Evolutionary conservation across 108 stramenopile genomes (phyloP).

Genomic region (Parietichytrium sp.): DNA sequence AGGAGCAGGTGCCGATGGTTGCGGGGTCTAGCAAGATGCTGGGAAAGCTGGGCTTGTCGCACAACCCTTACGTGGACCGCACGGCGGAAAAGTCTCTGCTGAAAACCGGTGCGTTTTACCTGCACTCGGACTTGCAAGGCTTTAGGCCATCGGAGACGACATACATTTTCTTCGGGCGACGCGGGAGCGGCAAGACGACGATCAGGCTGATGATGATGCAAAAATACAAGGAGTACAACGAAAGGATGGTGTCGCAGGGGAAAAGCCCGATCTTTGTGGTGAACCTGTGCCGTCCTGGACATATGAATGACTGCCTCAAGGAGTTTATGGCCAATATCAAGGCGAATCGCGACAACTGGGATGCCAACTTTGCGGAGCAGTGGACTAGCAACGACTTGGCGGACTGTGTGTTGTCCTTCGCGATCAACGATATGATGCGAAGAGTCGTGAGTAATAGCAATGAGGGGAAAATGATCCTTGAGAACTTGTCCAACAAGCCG

Average conservation of each 20-base stretch:
- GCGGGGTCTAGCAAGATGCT: slow-evolving; percentile 38
- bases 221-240: slow-evolving; percentile 35
- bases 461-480: slow-evolving; percentile 11
- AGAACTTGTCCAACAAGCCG: background rate
- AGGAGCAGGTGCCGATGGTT: too few species aligned
- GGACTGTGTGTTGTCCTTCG: slow-evolving; percentile 33
- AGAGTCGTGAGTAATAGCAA: background rate
- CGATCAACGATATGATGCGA: slow-evolving; percentile 39
- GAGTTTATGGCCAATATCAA: background rate
- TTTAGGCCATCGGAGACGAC: slow-evolving; percentile 33
- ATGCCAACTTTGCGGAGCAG: slow-evolving; percentile 27
- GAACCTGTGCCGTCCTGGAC: slow-evolving; percentile 30
- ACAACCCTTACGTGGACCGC: slow-evolving; percentile 37
- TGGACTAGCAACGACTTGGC: slow-evolving; percentile 27
- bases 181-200: slow-evolving; percentile 34
- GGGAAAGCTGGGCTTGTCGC: slow-evolving; percentile 12
- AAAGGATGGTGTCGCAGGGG: background rate
- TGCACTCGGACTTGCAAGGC: slow-evolving; percentile 16
- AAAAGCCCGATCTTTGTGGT: slow-evolving; percentile 32
- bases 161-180: slow-evolving; percentile 23
- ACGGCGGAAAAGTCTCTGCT: slow-evolving; percentile 26
- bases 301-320: slow-evolving; percentile 39
- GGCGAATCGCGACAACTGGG: slow-evolving; percentile 28
- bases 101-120: slow-evolving; percentile 21
- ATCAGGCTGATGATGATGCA: slow-evolving; percentile 41